phyloP scores from a whole-genome alignment of 345 rosid genomes.

The Raphanus sativus region DNA sequence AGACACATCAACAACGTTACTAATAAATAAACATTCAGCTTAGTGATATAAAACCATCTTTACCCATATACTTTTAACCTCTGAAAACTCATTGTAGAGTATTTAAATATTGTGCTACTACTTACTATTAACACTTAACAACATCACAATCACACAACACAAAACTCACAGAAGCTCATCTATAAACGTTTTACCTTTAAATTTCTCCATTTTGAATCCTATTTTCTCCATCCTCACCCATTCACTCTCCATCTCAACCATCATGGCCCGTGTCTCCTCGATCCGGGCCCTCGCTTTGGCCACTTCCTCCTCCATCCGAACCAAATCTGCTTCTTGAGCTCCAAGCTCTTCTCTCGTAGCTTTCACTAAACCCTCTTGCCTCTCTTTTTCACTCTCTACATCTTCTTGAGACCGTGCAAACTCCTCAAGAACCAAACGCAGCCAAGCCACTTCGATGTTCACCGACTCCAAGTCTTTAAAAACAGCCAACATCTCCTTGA shows the following conservation, averaged over 20 bases:
- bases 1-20: neutral
- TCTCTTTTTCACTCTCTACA: slow-evolving; percentile 47
- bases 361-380: slow-evolving; percentile 39
- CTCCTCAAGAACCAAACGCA: slow-evolving; percentile 56
- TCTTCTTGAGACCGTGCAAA: slow-evolving; percentile 42
- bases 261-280: slow-evolving; percentile 40
- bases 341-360: slow-evolving; percentile 51
- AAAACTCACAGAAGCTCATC: slow-evolving; percentile 56
- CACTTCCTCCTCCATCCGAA: slow-evolving; percentile 49
- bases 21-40: neutral
- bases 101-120: neutral
- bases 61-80: neutral
- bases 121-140: neutral
- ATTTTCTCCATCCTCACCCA: slow-evolving; percentile 38
- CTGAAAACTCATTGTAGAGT: neutral
- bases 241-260: slow-evolving; percentile 51
- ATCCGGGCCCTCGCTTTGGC: slow-evolving; percentile 40
- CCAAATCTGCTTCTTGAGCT: slow-evolving; percentile 44
- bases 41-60: neutral
- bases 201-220: slow-evolving; percentile 48
- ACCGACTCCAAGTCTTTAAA: slow-evolving; percentile 73
- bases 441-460: slow-evolving; percentile 60
- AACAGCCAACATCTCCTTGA: slow-evolving; percentile 66
- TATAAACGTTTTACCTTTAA: slow-evolving; percentile 47
- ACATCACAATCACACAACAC: neutral